Percentiles rank a stretch among this genome's conserved stretches.
Conservation (phyloP, 306 rosid genomes). For the Dalbergia oliveri region DNA sequence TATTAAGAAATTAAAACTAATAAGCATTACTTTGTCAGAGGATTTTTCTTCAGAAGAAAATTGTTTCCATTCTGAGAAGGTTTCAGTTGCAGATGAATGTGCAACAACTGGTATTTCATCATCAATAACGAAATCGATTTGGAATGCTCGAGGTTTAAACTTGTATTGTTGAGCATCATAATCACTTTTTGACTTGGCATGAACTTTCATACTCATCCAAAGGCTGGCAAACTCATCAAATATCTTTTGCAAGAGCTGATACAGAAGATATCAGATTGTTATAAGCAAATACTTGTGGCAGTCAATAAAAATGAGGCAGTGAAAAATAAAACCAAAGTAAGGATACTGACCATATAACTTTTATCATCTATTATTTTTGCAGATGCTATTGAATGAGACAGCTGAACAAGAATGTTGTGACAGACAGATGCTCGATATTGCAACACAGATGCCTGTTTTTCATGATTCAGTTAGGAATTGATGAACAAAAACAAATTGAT, state of each 20-base stretch:
- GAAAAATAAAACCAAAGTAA: constrained; percentile 9
- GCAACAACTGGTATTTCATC: constrained; percentile 62
- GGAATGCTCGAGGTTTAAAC: constrained; percentile 77
- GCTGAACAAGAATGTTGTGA: constrained; percentile 71
- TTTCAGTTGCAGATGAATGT: constrained; percentile 53
- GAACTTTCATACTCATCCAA: constrained; percentile 72
- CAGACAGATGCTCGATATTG: constrained; percentile 62
- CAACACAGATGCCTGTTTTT: constrained; percentile 63
- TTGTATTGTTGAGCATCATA: constrained; percentile 69
- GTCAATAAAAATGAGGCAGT: constrained; percentile 32
- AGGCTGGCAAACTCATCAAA: constrained; percentile 68
- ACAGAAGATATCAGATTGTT: constrained; percentile 27
- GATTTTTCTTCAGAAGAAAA: constrained; percentile 55
- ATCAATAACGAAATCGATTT: constrained; percentile 76
- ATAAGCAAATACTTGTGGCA: constrained; percentile 39
- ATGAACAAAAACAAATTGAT: constrained; percentile 31
- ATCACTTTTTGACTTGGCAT: constrained; percentile 65
- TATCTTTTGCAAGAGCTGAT: constrained; percentile 75
- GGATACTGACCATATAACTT: constrained; percentile 67
- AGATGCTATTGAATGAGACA: constrained; percentile 64
- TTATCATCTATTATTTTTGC: constrained; percentile 67
- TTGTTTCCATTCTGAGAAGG: constrained; percentile 76
- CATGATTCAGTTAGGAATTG: constrained; percentile 36
- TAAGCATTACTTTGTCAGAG: constrained; percentile 47
- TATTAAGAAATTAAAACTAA: constrained; percentile 20